A percentile compares a stretch with the other conserved stretches of the same genome.
These are phyloP conservation scores for Evernia prunastri DNA, from an alignment of 495 filamentous ascomycete species.

Conservation along the genomic window DNA sequence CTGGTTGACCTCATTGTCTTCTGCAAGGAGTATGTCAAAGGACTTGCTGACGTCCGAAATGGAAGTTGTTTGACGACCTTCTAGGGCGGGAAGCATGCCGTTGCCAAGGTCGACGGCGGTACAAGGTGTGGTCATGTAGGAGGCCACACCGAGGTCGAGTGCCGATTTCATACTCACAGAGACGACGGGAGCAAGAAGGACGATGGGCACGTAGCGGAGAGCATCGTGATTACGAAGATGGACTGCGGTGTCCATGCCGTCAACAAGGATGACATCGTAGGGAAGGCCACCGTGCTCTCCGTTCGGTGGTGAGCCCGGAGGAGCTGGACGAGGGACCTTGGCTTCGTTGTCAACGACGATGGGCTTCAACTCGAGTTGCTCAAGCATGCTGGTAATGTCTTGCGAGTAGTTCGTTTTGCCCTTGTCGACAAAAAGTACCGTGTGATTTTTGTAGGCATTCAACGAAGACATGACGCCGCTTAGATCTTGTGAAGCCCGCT, in stretches of 20 bases:
- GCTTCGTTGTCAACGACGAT: conserved; percentile 67
- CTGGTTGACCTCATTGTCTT: conserved; percentile 98
- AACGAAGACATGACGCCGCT: conserved; percentile 76
- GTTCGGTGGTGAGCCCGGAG: conserved; percentile 50
- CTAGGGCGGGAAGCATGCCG: conserved; percentile 94
- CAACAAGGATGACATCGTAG: conserved; percentile 97
- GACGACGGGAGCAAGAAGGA: conserved; percentile 84
- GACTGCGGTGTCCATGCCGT: conserved; percentile 84
- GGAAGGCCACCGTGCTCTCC: conserved; percentile 56
- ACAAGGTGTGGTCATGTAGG: conserved; percentile 98
- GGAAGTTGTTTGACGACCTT: conserved; percentile 87
- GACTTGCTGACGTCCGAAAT: conserved; percentile 90
- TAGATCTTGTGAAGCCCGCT: conserved; percentile 76
- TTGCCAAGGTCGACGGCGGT: conserved; percentile 93
- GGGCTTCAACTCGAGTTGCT: conserved; percentile 70
- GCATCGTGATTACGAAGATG: conserved; percentile 79
- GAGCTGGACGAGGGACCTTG: conserved; percentile 49
- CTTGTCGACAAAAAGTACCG: conserved; percentile 94
- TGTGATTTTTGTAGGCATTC: conserved; percentile 76
- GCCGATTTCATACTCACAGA: conserved; percentile 91
- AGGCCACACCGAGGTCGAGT: conserved; percentile 91
- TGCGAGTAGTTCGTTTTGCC: conserved; percentile 66
- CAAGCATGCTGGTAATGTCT: conserved; percentile 74
- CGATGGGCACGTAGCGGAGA: conserved; percentile 96
- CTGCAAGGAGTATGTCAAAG: conserved; percentile 91